Conservation (phyloP, 2,329 filamentous ascomycete genomes). For the Sporothrix brasiliensis region DNA sequence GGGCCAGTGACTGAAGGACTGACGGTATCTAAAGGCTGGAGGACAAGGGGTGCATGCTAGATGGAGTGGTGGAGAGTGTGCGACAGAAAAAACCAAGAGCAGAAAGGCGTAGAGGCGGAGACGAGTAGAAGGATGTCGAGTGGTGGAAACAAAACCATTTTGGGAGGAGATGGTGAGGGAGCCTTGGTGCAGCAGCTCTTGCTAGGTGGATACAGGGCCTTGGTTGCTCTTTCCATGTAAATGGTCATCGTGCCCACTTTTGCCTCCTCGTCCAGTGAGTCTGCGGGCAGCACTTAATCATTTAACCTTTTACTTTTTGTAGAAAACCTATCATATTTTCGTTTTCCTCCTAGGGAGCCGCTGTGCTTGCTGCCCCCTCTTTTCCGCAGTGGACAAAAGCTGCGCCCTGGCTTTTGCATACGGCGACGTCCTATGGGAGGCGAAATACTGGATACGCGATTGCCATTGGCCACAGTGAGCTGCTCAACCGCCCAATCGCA, state of each 20-base stretch:
- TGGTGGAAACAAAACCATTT: neutral
- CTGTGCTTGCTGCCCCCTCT: conserved; percentile 11
- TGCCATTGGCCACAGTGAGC: conserved; percentile 42
- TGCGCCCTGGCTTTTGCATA: conserved; percentile 45
- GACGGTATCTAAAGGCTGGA: neutral
- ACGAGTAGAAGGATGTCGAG: neutral
- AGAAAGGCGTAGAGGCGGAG: neutral
- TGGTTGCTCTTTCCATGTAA: conserved; percentile 20
- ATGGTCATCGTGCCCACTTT: neutral
- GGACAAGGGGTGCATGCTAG: neutral
- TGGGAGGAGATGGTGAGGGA: conserved; percentile 4
- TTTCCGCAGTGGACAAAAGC: conserved; percentile 26
- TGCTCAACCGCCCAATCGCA: conserved; percentile 35
- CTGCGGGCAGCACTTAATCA: neutral
- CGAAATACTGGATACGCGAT: conserved; percentile 38
- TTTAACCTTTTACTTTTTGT: neutral
- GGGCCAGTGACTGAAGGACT: neutral
- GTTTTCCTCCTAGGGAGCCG: neutral
- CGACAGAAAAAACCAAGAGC: neutral
- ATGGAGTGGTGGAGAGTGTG: conserved; percentile 19
- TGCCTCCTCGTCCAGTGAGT: neutral
- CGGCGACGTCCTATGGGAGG: conserved; percentile 45
- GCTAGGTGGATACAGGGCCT: conserved; percentile 22
- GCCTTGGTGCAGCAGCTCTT: conserved; percentile 15
- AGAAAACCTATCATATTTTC: neutral